Conservation (phyloP, 148 eudicot species). For the Fagopyrum homotropicum region DNA sequence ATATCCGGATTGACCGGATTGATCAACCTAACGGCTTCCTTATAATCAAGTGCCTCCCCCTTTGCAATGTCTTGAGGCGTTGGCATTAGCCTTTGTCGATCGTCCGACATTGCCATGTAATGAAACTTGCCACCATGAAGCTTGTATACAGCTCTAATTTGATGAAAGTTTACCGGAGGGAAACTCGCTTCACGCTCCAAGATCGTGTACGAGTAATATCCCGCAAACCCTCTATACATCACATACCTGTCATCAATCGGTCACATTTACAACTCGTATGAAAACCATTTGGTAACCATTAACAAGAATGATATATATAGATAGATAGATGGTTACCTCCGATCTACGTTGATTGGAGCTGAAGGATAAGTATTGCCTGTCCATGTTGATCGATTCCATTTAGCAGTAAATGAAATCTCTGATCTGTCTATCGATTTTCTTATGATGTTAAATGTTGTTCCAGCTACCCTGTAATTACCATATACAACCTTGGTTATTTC, state of each 20-base stretch:
- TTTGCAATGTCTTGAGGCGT: conserved; percentile 27
- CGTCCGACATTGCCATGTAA: conserved; percentile 70
- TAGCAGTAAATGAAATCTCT: conserved; percentile 49
- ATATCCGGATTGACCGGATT: conserved; percentile 29
- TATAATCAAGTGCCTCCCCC: conserved; percentile 45
- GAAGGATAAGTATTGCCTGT: conserved; percentile 10
- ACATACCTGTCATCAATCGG: conserved; percentile 19
- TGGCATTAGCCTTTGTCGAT: conserved; percentile 68
- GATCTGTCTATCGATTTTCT: conserved; percentile 34
- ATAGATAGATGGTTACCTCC: conserved; percentile 24
- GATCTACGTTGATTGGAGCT: conserved; percentile 32
- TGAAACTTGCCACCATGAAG: conserved; percentile 41
- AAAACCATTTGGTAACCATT: neutral
- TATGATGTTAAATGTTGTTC: conserved; percentile 37
- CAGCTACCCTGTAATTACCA: conserved; percentile 33
- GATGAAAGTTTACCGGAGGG: conserved; percentile 31
- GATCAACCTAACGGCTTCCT: conserved; percentile 62
- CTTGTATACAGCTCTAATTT: conserved; percentile 52
- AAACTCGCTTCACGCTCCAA: conserved; percentile 35
- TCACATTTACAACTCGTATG: neutral
- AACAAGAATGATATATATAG: neutral
- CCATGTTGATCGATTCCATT: conserved; percentile 32
- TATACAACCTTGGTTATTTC: neutral
- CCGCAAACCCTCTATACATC: conserved; percentile 38
- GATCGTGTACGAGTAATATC: conserved; percentile 42